Evolutionary conservation across 805 yeast genomes (phyloP), one percentile per base, ranked within the genome.

Genomic region (Naumovozyma castellii): DNA sequence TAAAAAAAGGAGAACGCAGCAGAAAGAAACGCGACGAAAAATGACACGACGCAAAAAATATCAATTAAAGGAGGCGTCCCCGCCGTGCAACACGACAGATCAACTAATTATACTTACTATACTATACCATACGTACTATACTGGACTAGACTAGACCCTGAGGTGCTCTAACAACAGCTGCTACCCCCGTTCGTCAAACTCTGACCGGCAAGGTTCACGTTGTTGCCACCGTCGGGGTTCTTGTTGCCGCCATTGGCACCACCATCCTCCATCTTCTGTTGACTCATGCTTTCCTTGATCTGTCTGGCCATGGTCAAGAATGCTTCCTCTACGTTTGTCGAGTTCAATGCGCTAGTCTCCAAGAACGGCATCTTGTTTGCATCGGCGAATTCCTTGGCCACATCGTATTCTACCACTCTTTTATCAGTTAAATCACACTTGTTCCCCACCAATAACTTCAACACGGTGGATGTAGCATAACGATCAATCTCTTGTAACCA

Each of bases 401-500:
- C 88, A 45, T 94, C 83, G 66, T 84, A 86, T 58, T 92, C 97
- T 42, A 92, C 98, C 40, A 86, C 88, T 69, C 88, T 84, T 72
- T 88, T 86, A 60, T 87, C 96, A 38, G 82, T 73, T 63, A 92
- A 72, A 67, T 90, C 98, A 43, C 95, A 87, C 71, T 90, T 90
- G 71, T 90, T 90, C 55, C 98, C 98, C 37, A 90, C 97, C 50
- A 90, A 73, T 61, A 90, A 72, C 70, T 90, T 90, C 80, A 85
- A 83, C 35, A 90, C 97, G 32, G 96, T 96, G 46, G 94, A 94
- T 15, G 97, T 90, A 39, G 97, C 98, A 66, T 88, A 90, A 57
- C 97, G 80, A 68, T 90, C 98, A 59, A 90, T 92, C 66, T 90
- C 98, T 69, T 88, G 97, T 65, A 90, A 73, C 98, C 98, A 90